A percentile compares a stretch with the other conserved stretches of the same genome.
phyloP scores from a whole-genome alignment of 129 eudicot genomes.

The Erigeron canadensis region DNA sequence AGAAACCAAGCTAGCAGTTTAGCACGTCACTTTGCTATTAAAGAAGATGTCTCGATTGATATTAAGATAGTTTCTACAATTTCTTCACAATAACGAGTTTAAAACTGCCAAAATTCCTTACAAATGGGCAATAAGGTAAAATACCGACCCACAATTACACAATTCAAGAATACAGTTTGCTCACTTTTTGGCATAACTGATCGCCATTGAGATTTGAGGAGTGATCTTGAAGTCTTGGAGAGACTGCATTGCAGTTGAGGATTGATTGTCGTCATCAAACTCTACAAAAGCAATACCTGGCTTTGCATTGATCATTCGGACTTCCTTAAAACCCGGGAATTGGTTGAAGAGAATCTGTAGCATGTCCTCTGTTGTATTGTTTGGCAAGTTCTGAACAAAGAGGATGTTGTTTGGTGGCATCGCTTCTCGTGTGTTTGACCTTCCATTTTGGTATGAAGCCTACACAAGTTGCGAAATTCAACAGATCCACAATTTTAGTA shows the following conservation, averaged over 20 bases:
- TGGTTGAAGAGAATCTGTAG: constrained; percentile 81
- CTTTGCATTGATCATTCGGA: constrained; percentile 83
- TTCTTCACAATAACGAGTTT: constrained; percentile 22
- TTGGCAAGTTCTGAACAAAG: constrained; percentile 80
- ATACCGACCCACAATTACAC: constrained; percentile 3
- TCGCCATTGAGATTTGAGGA: constrained; percentile 83
- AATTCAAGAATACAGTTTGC: not conserved
- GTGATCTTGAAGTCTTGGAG: constrained; percentile 94
- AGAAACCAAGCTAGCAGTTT: not conserved
- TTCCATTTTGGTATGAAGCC: constrained; percentile 60
- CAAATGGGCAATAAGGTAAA: constrained; percentile 11
- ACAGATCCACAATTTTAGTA: not conserved
- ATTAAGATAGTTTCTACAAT: constrained; percentile 15
- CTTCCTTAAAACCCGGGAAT: constrained; percentile 94
- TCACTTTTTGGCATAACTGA: constrained; percentile 82
- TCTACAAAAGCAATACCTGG: constrained; percentile 98
- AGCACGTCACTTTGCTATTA: not conserved
- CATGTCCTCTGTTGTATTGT: constrained; percentile 79
- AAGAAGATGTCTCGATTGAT: not conserved
- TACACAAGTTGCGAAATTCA: constrained; percentile 24
- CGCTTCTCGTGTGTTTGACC: constrained; percentile 61
- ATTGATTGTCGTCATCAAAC: constrained; percentile 81
- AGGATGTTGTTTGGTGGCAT: constrained; percentile 82
- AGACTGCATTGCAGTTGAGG: constrained; percentile 87
- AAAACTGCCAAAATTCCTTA: constrained; percentile 31